Conservation (phyloP, 2,329 filamentous ascomycete species). For the Periconia sp. region DNA sequence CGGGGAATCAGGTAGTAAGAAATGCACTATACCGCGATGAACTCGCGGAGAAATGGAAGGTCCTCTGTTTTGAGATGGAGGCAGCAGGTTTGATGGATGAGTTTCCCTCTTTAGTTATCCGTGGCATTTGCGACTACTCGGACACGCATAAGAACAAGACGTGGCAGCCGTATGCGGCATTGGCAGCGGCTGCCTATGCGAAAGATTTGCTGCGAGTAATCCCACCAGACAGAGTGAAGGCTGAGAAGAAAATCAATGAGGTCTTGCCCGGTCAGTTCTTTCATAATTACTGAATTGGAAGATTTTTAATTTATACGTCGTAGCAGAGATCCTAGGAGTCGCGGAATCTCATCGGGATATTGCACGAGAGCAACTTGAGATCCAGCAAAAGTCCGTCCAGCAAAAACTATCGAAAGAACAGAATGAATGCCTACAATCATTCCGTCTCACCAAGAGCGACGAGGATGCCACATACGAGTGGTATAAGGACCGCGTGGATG, state of each 20-base stretch:
- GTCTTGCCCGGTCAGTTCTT: background rate
- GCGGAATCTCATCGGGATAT: slow-evolving; percentile 8
- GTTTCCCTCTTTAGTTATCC: slow-evolving; percentile 18
- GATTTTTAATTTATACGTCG: no score
- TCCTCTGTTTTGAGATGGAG: slow-evolving; percentile 15
- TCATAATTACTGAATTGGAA: background rate
- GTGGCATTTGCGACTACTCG: slow-evolving; percentile 20
- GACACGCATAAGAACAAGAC: slow-evolving; percentile 19
- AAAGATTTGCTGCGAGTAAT: slow-evolving; percentile 19
- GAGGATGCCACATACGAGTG: slow-evolving; percentile 21
- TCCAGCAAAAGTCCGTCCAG: slow-evolving; percentile 14
- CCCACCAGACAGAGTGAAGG: slow-evolving; percentile 15
- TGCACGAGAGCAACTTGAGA: slow-evolving; percentile 13
- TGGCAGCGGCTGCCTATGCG: slow-evolving; percentile 12
- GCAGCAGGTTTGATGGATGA: slow-evolving; percentile 21
- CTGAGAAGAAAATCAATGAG: slow-evolving; percentile 15
- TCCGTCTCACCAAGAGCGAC: slow-evolving; percentile 17
- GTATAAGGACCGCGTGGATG: slow-evolving; percentile 22
- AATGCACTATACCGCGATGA: slow-evolving; percentile 3
- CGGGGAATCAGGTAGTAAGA: slow-evolving; percentile 4
- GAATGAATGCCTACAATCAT: slow-evolving; percentile 21
- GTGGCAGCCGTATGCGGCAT: slow-evolving; percentile 17
- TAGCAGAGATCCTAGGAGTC: slow-evolving; percentile 10
- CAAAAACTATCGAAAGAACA: slow-evolving; percentile 17
- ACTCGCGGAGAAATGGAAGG: slow-evolving; percentile 7